Percentiles rank a stretch among this genome's conserved stretches.
These are phyloP conservation scores for Anthracocystis setariae DNA, from an alignment of 1,284 basidiomycete species.

Conservation along the genomic window DNA sequence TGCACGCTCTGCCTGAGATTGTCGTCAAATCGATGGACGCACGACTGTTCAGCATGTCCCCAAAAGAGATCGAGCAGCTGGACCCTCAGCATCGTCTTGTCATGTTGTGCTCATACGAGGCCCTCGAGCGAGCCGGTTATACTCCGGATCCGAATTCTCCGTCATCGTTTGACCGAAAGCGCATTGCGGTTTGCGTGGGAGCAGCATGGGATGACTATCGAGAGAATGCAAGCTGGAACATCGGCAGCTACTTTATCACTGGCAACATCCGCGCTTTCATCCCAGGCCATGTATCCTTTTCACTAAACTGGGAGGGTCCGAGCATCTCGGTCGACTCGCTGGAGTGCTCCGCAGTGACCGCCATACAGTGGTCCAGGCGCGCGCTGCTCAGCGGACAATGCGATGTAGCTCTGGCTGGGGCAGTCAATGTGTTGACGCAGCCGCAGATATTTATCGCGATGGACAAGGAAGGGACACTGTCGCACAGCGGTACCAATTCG, in stretches of 20 bases:
- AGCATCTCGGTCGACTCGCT: conserved; percentile 43
- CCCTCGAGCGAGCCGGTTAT: conserved; percentile 48
- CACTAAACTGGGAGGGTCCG: conserved; percentile 44
- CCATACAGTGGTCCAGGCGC: conserved; percentile 41
- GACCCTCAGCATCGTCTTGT: conserved; percentile 51
- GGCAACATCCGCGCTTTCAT: conserved; percentile 56
- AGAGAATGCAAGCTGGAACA: conserved; percentile 48
- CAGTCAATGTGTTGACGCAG: conserved; percentile 41
- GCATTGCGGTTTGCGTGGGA: conserved; percentile 47
- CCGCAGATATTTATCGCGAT: conserved; percentile 53
- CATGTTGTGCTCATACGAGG: conserved; percentile 49
- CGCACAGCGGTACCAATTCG: conserved; percentile 29
- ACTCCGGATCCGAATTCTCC: conserved; percentile 35
- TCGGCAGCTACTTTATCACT: conserved; percentile 55
- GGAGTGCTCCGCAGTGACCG: conserved; percentile 39
- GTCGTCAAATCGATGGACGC: conserved; percentile 46
- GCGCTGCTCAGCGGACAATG: conserved; percentile 47
- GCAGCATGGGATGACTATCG: conserved; percentile 54
- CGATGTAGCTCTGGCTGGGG: conserved; percentile 48
- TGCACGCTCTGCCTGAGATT: conserved; percentile 40
- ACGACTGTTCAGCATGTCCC: conserved; percentile 51
- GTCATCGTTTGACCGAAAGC: conserved; percentile 39
- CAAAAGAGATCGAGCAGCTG: conserved; percentile 53
- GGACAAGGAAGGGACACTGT: conserved; percentile 47
- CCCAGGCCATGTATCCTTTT: conserved; percentile 44